phyloP scores from a whole-genome alignment of 345 rosid species.

The Boechera divaricarpa region DNA sequence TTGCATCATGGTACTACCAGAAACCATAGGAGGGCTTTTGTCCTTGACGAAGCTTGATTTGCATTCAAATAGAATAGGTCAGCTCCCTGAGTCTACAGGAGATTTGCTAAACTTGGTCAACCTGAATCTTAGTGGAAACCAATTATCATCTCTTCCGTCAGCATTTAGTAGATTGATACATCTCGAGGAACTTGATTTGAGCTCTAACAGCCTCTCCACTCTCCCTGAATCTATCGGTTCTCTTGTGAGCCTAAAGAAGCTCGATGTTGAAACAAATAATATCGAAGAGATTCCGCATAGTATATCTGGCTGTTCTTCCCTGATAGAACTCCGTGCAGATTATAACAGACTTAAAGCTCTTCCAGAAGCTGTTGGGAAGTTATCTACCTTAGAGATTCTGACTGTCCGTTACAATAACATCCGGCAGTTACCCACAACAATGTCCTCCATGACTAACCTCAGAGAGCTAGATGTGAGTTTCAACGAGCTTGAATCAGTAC shows the following conservation, averaged over 20 bases:
- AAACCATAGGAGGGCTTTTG: slow-evolving; percentile 73
- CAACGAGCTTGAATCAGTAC: slow-evolving; percentile 95
- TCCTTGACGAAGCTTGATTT: slow-evolving; percentile 78
- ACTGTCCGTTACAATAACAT: slow-evolving; percentile 87
- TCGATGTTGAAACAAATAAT: slow-evolving; percentile 82
- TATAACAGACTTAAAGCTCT: slow-evolving; percentile 96
- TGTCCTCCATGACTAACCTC: slow-evolving; percentile 75
- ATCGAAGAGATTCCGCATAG: slow-evolving; percentile 88
- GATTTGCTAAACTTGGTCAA: slow-evolving; percentile 68
- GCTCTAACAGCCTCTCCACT: slow-evolving; percentile 70
- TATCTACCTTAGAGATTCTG: slow-evolving; percentile 71
- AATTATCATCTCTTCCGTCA: slow-evolving; percentile 71
- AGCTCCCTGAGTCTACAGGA: slow-evolving; percentile 79
- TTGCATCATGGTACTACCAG: slow-evolving; percentile 67
- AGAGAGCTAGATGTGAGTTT: slow-evolving; percentile 94
- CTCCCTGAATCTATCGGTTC: slow-evolving; percentile 82
- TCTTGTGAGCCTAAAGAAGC: slow-evolving; percentile 64
- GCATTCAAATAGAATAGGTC: slow-evolving; percentile 74
- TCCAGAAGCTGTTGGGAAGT: slow-evolving; percentile 96
- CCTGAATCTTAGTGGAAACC: slow-evolving; percentile 81
- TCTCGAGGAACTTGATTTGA: slow-evolving; percentile 85
- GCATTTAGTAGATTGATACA: slow-evolving; percentile 62
- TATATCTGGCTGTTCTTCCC: slow-evolving; percentile 70
- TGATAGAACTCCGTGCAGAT: slow-evolving; percentile 80
- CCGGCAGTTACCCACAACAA: slow-evolving; percentile 87